These are phyloP conservation scores for Fonsecaea multimorphosa DNA, from an alignment of 2,329 filamentous ascomycete species.

Conservation along the genomic window DNA sequence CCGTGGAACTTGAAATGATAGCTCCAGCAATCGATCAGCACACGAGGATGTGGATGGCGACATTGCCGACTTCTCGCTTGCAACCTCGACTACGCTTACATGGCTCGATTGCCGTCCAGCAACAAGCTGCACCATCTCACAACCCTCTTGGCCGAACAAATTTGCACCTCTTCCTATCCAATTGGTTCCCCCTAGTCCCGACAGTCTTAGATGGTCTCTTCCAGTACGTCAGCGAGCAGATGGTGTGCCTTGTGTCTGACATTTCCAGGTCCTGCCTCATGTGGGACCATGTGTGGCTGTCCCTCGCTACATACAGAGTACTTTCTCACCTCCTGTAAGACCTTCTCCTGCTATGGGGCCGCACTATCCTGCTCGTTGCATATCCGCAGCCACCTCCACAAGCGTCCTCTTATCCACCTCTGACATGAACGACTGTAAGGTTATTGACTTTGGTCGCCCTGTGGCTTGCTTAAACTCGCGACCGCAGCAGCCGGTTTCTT, in stretches of 20 bases:
- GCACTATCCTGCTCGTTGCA: background rate
- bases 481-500: background rate
- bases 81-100: slow-evolving; percentile 10
- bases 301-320: background rate
- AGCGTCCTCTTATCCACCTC: background rate
- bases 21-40: background rate
- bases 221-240: slow-evolving; percentile 1
- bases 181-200: background rate
- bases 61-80: slow-evolving; percentile 10
- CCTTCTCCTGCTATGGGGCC: slow-evolving; percentile 11
- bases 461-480: slow-evolving; percentile 24
- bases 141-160: background rate
- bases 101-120: background rate
- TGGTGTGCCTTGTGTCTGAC: background rate
- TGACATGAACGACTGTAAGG: background rate
- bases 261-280: background rate
- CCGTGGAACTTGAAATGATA: background rate
- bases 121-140: background rate
- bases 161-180: background rate
- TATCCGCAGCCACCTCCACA: slow-evolving; percentile 15
- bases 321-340: slow-evolving; percentile 1
- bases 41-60: background rate
- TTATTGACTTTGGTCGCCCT: slow-evolving; percentile 10
- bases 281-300: background rate
- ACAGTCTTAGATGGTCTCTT: background rate